These are phyloP conservation scores for Trametes maxima DNA, from an alignment of 768 basidiomycete genomes.

Conservation along the genomic window DNA sequence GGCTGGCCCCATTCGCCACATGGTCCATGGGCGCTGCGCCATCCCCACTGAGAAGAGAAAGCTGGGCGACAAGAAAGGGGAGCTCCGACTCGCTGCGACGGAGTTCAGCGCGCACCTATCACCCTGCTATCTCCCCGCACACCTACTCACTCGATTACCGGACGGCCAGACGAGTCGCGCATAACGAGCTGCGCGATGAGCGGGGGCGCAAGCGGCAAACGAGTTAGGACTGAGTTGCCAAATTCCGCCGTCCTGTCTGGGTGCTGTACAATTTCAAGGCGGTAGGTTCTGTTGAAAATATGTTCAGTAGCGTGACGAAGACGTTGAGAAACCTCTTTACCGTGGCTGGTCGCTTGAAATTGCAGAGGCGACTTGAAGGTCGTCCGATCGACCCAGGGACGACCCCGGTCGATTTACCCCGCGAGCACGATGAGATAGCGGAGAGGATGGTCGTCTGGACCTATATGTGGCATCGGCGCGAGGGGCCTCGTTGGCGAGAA, in stretches of 20 bases:
- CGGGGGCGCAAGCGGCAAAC: conserved; percentile 83
- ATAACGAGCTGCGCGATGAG: conserved; percentile 80
- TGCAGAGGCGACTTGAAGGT: conserved; percentile 11
- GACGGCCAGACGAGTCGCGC: conserved; percentile 69
- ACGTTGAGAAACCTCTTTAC: conserved; percentile 10
- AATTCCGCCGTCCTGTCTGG: conserved; percentile 84
- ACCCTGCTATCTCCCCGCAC: not conserved
- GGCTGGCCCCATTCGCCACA: conserved; percentile 55
- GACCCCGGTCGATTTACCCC: conserved; percentile 8
- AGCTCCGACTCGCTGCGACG: conserved; percentile 75
- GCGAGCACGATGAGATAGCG: conserved; percentile 16
- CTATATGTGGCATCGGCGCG: not conserved
- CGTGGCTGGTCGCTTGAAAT: conserved; percentile 21
- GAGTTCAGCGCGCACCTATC: conserved; percentile 11
- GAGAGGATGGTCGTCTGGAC: conserved; percentile 3
- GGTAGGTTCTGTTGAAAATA: conserved; percentile 49
- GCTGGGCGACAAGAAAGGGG: conserved; percentile 84
- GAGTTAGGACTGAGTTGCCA: conserved; percentile 70
- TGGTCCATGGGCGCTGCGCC: conserved; percentile 65
- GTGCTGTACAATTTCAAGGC: conserved; percentile 85
- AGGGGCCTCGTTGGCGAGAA: conserved; percentile 11
- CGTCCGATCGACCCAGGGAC: conserved; percentile 2
- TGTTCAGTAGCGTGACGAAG: not conserved
- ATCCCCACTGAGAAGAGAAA: conserved; percentile 74
- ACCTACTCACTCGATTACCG: conserved; percentile 73